phyloP scores from a whole-genome alignment of 139 green algal species.

The Astrephomene gubernaculifera region DNA sequence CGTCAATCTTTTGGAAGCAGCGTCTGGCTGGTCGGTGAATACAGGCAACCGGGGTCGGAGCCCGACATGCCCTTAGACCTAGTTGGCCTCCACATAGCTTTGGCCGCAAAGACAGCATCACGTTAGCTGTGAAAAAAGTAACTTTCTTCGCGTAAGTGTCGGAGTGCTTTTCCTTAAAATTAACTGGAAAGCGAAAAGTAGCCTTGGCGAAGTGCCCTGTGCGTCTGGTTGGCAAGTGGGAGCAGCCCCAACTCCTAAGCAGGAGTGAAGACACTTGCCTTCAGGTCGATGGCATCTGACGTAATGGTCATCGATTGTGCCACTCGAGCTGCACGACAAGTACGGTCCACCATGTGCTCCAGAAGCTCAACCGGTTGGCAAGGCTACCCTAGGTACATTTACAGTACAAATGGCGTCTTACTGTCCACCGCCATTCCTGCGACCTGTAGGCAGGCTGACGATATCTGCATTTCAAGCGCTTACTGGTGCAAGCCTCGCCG shows the following conservation, averaged over 20 bases:
- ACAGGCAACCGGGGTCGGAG: neutral
- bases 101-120: neutral
- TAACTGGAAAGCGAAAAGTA: too few relatives aligned
- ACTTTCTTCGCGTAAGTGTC: neutral
- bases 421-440: neutral
- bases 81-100: constrained; percentile 6
- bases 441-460: neutral
- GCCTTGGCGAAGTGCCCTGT: too few relatives aligned
- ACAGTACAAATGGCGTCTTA: neutral
- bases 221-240: too few relatives aligned
- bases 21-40: neutral
- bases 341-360: too few relatives aligned
- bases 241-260: too few relatives aligned
- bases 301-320: neutral
- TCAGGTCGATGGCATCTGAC: neutral
- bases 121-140: neutral
- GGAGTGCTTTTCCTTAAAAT: too few relatives aligned
- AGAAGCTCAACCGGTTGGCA: too few relatives aligned
- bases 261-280: too few relatives aligned
- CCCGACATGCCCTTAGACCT: neutral
- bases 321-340: neutral
- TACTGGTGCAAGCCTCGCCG: neutral
- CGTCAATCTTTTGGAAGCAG: neutral
- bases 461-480: neutral
- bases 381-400: too few relatives aligned